Base-by-base conservation (phyloP, 2,329 filamentous ascomycete genomes). In the Corinectria fuckeliana region DNA sequence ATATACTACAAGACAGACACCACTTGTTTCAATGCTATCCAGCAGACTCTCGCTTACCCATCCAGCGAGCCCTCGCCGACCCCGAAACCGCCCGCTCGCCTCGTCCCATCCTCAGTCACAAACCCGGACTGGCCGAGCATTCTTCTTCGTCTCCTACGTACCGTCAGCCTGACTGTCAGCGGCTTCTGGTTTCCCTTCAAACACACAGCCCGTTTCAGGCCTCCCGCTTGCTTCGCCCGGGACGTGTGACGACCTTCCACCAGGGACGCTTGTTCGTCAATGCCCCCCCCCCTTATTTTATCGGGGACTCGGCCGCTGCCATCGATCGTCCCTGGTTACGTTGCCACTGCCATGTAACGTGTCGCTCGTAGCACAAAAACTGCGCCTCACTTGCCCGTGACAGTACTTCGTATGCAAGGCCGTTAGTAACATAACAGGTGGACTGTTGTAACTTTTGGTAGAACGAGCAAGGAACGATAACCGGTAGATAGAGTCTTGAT, bases 181-280 rank as follows among this genome's bases (percentile, higher is more conserved):
- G 41, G 20, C n/a, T 18, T 36, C 13, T 39, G 51, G 23, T 20
- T 26, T 36, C 21, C 32, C 41, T 39, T 51, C 32, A 52, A 53
- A 52, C 56, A 25, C 56, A 25, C 50, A 20, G 36, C 41, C 34
- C 34, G 56, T 58, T 58, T 58, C 56, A 58, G 49, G 56, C 49
- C 49, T 53, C 34, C 56, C 11, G 42, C 13, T 23, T 48, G 32
- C 18, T n/a, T 28, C 23, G 25, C 32, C 18, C 23, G 23, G 18
- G 38, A 20, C 36, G 9, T 26, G 23, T 45, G 42, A 45, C 26
- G 10, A 45, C 13, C 3, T 16, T 32, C 41, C 26, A 6, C 23
- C 13, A 7, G 28, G 6, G 21, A 34, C 44, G 26, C 16, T 6
- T 8, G 23, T 42, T 39, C 36, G 45, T 4, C 36, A 47, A 26